These are phyloP conservation scores for Penicillium coffeae DNA, from an alignment of 495 filamentous ascomycete genomes.

Conservation along the genomic window DNA sequence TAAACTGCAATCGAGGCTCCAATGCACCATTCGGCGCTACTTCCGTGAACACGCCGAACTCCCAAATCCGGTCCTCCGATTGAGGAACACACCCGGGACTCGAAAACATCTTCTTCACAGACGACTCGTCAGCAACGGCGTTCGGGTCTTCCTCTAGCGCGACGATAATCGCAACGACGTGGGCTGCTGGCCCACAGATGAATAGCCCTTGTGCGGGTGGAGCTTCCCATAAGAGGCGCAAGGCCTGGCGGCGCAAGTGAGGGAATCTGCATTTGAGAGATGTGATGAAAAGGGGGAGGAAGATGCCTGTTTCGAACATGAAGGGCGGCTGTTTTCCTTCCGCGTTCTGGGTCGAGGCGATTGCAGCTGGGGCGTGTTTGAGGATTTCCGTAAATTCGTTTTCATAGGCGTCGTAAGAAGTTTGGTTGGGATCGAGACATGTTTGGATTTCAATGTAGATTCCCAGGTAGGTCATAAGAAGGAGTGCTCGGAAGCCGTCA, in stretches of 20 bases:
- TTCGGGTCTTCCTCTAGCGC: slow-evolving; percentile 14
- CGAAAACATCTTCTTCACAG: slow-evolving; percentile 1
- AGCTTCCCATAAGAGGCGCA: slow-evolving; percentile 29
- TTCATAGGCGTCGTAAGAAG: slow-evolving; percentile 17
- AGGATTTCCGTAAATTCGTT: slow-evolving; percentile 16
- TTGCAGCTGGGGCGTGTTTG: slow-evolving; percentile 14
- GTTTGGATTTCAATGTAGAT: slow-evolving; percentile 18
- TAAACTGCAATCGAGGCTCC: slow-evolving; percentile 11
- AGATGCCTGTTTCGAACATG: slow-evolving; percentile 50
- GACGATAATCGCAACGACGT: slow-evolving; percentile 11
- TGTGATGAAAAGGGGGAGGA: slow-evolving; percentile 47
- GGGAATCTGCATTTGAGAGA: slow-evolving; percentile 47
- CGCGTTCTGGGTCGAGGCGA: slow-evolving; percentile 13
- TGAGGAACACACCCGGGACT: slow-evolving; percentile 9
- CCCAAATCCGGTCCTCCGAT: slow-evolving; percentile 8
- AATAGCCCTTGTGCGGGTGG: slow-evolving; percentile 24
- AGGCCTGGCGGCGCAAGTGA: slow-evolving; percentile 39
- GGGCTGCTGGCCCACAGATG: slow-evolving; percentile 16
- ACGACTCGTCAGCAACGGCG: neutral
- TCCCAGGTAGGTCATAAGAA: slow-evolving; percentile 17
- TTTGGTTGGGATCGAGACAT: slow-evolving; percentile 11
- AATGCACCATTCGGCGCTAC: neutral
- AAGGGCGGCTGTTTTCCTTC: slow-evolving; percentile 28
- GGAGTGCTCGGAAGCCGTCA: slow-evolving; percentile 5
- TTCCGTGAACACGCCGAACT: slow-evolving; percentile 14